Evolutionary conservation across 1,139 yeast genomes (phyloP), one percentile per base, ranked within the genome.

Genomic region (Candida sojae): DNA sequence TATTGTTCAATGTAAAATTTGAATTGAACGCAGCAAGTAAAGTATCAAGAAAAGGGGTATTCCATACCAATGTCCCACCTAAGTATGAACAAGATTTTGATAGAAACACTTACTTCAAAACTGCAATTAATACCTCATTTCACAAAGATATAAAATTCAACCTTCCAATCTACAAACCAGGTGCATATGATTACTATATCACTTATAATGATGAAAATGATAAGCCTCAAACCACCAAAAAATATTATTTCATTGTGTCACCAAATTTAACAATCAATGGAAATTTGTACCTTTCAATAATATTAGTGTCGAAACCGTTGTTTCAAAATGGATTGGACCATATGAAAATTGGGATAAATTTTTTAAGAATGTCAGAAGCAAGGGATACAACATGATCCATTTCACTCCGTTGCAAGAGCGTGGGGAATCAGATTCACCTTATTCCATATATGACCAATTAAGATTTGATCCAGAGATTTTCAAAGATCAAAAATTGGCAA

Each of bases 381-480:
- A 93, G 66, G 93, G 95, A 17, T 93, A 92, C 72, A 93, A 93
- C 65, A 89, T 92, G 97, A 73, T 93, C 42, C 99, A 93, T 70
- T 93, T 93, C 64, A 91, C 98, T 1, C 99, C 99, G 0, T 74
- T 93, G 54, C 97, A 92, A 66, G 71, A 84, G 54, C 77, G 98
- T 45, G 99, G 99, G 28, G 85, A 78, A 49, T 88, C 96, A 0
- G 80, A 92, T 63, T 91, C 97, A 7, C 98, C 99, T 0, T 93
- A 92, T 62, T 88, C 97, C 4, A 88, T 93, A 46, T 86, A 72
- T 59, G 97, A 93, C 64, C 98, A 93, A 67, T 77, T 90, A 55
- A 65, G 62, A 26, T 91, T 87, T 67, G 98, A 93, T 62, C 82
- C 87, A 0, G 64, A 60, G 0, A 68, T 84, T 34, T 93, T 93